Conservation (phyloP, 257 asterid species). For the Lantana camara region DNA sequence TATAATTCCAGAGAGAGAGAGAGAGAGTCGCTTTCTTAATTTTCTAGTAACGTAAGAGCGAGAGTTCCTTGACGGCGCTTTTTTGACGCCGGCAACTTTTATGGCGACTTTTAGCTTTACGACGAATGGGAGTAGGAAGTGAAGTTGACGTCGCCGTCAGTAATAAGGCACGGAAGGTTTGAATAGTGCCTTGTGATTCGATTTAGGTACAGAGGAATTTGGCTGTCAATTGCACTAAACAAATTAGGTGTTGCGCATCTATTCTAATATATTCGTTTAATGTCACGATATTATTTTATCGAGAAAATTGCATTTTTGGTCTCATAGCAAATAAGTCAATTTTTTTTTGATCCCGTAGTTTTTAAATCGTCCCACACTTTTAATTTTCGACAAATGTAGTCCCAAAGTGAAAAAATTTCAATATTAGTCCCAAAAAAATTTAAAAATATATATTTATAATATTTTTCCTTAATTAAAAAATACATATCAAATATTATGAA, state of each 20-base stretch:
- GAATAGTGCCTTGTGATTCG: conserved; percentile 27
- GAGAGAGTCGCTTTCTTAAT: conserved; percentile 34
- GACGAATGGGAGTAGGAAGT: not conserved
- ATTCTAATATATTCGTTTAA: too few relatives aligned
- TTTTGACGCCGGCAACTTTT: conserved; percentile 37
- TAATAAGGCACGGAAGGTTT: conserved; percentile 24
- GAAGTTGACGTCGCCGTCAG: conserved; percentile 46
- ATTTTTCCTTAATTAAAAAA: too few relatives aligned
- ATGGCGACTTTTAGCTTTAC: conserved; percentile 28
- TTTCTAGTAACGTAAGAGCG: conserved; percentile 27
- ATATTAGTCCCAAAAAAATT: too few relatives aligned
- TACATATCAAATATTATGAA: too few relatives aligned
- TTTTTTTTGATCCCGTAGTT: too few relatives aligned
- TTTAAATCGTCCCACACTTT: too few relatives aligned
- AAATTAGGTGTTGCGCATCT: conserved; percentile 14
- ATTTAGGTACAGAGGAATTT: conserved; percentile 34
- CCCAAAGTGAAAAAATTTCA: too few relatives aligned
- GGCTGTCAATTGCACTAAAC: conserved; percentile 31
- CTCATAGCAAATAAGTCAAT: too few relatives aligned
- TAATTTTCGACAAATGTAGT: too few relatives aligned
- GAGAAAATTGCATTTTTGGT: too few relatives aligned
- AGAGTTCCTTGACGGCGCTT: conserved; percentile 38
- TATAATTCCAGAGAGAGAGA: conserved; percentile 15
- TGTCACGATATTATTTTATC: too few relatives aligned
- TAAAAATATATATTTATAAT: too few relatives aligned